Evolutionary conservation across 2,329 filamentous ascomycete genomes (phyloP), one percentile per base, ranked within the genome.

Genomic region (Cladophialophora chaetospira): DNA sequence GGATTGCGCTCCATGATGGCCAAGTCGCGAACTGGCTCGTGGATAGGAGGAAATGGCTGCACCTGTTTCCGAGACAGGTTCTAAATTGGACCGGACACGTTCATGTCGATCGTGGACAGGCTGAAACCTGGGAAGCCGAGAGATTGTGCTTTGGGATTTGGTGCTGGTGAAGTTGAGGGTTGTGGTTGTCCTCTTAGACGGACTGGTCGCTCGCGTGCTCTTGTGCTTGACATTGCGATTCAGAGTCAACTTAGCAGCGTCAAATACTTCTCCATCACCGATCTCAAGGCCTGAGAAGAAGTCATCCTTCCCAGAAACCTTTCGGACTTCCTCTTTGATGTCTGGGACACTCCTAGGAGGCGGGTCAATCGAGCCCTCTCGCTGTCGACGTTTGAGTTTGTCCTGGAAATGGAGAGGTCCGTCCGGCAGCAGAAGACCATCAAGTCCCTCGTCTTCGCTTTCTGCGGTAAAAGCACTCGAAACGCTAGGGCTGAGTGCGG

Each of bases 141-240:
- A 94, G 42, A 73, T 69, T 17, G 70, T 75, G 9, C 77, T 69
- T 57, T 63, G 75, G 69, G 21, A 77, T 69, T n/a, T 82, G 76
- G 92, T 91, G 73, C 89, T 94, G 45, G 90, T 95, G 70, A 97
- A 97, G 5, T 91, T 97, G 60, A 97, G 79, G 10, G 92, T 93
- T 25, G 94, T 88, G 9, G 90, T 86, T 15, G 89, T 84, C 53
- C 82, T 77, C 35, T 66, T 66, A 2, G 60, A 49, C 44, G 91
- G 88, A 63, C 90, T 92, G 11, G 82, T 76, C 17, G 85, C 81
- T 51, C 85, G 80, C 60, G 84, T 77, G 63, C 86, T 83, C 73
- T 95, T 96, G 67, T 95, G 82, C 70, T 93, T 92, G 63, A 99
- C 83, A 70, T 99, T 97, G 62, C 89, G 91, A 71, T 97, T 94